Percentiles rank a stretch among this genome's conserved stretches.
Evolutionary conservation across 805 yeast species (phyloP).

Genomic region (Nakazawaea wyomingensis): DNA sequence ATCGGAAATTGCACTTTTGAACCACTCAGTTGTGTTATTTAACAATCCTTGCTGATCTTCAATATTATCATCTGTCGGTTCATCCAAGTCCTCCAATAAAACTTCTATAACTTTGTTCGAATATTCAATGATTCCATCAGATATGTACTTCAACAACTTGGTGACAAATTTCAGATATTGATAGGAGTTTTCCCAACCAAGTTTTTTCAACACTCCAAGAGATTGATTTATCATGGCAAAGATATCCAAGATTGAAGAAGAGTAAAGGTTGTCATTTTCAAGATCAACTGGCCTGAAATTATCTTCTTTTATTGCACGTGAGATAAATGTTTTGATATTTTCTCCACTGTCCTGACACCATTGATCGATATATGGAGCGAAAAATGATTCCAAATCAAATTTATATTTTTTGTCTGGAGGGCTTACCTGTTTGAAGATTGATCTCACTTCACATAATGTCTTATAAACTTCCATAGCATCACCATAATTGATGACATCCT

Average conservation of each 20-base stretch:
- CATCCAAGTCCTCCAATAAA: conserved; percentile 38
- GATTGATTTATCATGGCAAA: conserved; percentile 58
- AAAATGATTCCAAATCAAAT: conserved; percentile 51
- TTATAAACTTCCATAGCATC: conserved; percentile 57
- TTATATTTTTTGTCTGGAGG: conserved; percentile 34
- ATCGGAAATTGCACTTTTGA: conserved; percentile 44
- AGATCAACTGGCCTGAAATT: conserved; percentile 46
- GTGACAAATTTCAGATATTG: conserved; percentile 64
- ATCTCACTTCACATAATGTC: conserved; percentile 46
- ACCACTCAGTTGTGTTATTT: conserved; percentile 8
- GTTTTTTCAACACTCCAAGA: conserved; percentile 47
- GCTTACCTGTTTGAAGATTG: conserved; percentile 43
- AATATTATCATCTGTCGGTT: conserved; percentile 15
- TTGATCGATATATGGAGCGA: conserved; percentile 39
- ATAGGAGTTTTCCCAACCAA: conserved; percentile 61
- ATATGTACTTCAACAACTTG: conserved; percentile 52
- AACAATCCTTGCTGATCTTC: conserved; percentile 8
- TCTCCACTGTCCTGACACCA: conserved; percentile 40
- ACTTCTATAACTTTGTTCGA: conserved; percentile 32
- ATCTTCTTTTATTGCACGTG: conserved; percentile 55
- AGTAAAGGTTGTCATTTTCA: conserved; percentile 36
- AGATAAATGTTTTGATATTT: conserved; percentile 42
- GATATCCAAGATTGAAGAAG: conserved; percentile 64
- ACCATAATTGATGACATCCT: conserved; percentile 36
- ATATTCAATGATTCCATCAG: conserved; percentile 54